Percentiles rank a stretch among this genome's conserved stretches.
Evolutionary conservation across 73 alveolate genomes (phyloP).

Genomic region (Tetrahymena thermophila): DNA sequence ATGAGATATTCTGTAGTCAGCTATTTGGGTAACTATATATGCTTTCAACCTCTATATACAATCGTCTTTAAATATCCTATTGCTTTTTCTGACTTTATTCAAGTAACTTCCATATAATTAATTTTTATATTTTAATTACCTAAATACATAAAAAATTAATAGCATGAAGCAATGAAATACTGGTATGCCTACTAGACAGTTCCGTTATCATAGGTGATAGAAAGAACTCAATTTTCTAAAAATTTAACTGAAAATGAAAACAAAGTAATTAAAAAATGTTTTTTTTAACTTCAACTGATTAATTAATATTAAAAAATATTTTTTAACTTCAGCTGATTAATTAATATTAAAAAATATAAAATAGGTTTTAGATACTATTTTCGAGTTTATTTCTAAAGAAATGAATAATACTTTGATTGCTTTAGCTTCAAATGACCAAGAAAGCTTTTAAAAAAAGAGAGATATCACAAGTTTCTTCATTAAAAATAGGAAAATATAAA

Average conservation of each 20-base stretch:
- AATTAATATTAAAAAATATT: not conserved
- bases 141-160: not conserved
- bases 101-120: not conserved
- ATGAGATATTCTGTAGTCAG: not conserved
- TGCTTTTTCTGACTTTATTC: not conserved
- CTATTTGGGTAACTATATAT: not conserved
- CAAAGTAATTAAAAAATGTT: not conserved
- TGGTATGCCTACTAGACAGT: not conserved
- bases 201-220: not conserved
- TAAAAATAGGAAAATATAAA: not conserved
- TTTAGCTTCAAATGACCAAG: not conserved
- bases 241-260: not conserved
- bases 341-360: not conserved
- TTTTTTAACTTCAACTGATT: no score
- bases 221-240: not conserved
- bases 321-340: no score
- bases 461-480: not conserved
- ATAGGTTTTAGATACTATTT: not conserved
- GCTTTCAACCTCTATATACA: not conserved
- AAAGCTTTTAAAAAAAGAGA: not conserved
- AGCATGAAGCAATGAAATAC: not conserved
- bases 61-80: not conserved
- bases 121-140: not conserved
- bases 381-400: not conserved
- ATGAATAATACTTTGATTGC: not conserved